phyloP scores from a whole-genome alignment of 1,284 basidiomycete genomes.

The Pulchroboletus neoregius region DNA sequence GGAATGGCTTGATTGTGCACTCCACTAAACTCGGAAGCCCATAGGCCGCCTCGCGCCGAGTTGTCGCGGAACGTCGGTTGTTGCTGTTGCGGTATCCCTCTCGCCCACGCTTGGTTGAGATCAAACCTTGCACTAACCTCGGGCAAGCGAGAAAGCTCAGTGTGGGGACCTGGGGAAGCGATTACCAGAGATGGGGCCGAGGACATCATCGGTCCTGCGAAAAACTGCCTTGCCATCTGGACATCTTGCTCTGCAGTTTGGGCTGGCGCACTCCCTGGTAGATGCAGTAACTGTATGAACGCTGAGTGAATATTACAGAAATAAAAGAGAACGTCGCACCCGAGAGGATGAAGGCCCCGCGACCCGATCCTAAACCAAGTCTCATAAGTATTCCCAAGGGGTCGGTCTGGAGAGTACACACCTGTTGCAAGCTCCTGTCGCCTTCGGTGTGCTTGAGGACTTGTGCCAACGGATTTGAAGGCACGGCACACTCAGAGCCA shows the following conservation, averaged over 20 bases:
- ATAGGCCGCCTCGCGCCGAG: constrained; percentile 34
- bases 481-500: constrained; percentile 85
- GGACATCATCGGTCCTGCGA: constrained; percentile 46
- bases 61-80: constrained; percentile 34
- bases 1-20: constrained; percentile 6
- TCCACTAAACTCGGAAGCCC: constrained; percentile 50
- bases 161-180: constrained; percentile 35
- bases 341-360: constrained; percentile 67
- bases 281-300: constrained; percentile 58
- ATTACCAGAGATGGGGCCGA: constrained; percentile 31
- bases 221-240: constrained; percentile 76
- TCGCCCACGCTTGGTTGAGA: constrained; percentile 52
- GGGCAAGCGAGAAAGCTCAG: constrained; percentile 38
- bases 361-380: constrained; percentile 56
- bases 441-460: constrained; percentile 90
- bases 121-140: constrained; percentile 35
- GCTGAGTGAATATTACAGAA: constrained; percentile 5
- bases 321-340: constrained; percentile 38
- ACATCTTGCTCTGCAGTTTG: constrained; percentile 59
- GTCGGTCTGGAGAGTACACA: constrained; percentile 30
- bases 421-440: constrained; percentile 86
- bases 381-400: not conserved
- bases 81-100: constrained; percentile 44
- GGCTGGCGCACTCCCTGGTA: constrained; percentile 52
- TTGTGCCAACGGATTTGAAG: constrained; percentile 84